These are phyloP conservation scores for Phytophthora pseudosyringae DNA, from an alignment of 352 stramenopile genomes.

Conservation along the genomic window DNA sequence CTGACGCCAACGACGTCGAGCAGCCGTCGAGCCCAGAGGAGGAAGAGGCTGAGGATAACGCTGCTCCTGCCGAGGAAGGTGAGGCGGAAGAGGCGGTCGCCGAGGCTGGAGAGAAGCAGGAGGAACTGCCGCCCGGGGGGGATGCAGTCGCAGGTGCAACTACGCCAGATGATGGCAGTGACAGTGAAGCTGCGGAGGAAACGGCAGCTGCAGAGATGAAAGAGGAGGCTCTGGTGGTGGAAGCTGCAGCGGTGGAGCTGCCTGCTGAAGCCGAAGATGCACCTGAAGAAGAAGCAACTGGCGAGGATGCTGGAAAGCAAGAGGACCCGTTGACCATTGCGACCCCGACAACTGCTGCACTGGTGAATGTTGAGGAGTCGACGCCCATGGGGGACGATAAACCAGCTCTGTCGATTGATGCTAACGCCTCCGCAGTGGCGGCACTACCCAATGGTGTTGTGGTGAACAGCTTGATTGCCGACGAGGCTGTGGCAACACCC, in stretches of 20 bases:
- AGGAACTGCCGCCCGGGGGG: conserved; percentile 5
- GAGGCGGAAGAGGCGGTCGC: conserved; percentile 1
- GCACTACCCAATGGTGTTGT: conserved; percentile 3
- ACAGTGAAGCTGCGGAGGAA: conserved; percentile 10
- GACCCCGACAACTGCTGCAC: conserved; percentile 1
- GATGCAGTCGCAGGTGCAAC: neutral
- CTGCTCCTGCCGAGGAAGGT: neutral
- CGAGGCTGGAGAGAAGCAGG: conserved; percentile 7
- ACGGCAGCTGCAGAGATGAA: neutral
- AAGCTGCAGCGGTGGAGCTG: neutral
- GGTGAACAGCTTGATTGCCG: conserved; percentile 13
- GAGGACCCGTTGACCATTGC: conserved; percentile 24
- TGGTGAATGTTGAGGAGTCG: conserved; percentile 5
- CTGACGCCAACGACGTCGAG: conserved; percentile 1
- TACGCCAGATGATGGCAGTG: conserved; percentile 8
- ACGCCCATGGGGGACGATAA: conserved; percentile 2
- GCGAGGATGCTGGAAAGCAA: conserved; percentile 7
- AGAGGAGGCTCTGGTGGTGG: conserved; percentile 1
- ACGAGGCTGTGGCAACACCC: conserved; percentile 31
- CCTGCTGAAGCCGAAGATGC: neutral
- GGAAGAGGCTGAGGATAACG: neutral
- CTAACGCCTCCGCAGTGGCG: neutral
- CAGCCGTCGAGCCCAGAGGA: conserved; percentile 12
- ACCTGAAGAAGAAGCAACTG: neutral
- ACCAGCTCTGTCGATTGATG: conserved; percentile 23